phyloP scores from a whole-genome alignment of 768 basidiomycete genomes.

The Crepidotus variabilis region DNA sequence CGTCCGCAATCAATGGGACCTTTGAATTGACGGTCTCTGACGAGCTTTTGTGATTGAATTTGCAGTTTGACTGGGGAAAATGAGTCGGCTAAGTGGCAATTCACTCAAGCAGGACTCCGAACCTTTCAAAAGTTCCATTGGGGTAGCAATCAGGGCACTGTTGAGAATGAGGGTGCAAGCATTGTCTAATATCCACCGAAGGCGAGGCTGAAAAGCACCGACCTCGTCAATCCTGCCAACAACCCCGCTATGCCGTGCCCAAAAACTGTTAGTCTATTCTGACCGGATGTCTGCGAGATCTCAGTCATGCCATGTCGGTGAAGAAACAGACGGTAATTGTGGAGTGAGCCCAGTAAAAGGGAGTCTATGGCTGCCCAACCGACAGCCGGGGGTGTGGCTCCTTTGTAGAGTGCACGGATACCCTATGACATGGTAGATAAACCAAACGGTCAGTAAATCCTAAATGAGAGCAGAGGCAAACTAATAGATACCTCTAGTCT shows the following conservation, averaged over 20 bases:
- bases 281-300: conserved; percentile 35
- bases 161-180: conserved; percentile 6
- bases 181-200: conserved; percentile 5
- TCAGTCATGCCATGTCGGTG: conserved; percentile 53
- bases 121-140: conserved; percentile 78
- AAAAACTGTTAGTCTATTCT: conserved; percentile 51
- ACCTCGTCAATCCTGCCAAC: conserved; percentile 70
- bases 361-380: conserved; percentile 76
- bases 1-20: conserved; percentile 64
- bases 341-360: conserved; percentile 62
- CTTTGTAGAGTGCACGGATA: conserved; percentile 66
- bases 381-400: conserved; percentile 67
- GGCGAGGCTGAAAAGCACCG: conserved; percentile 10
- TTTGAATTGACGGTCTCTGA: conserved; percentile 53
- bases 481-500: conserved; percentile 50
- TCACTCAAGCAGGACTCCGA: conserved; percentile 31
- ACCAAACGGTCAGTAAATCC: not conserved
- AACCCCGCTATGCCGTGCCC: conserved; percentile 68
- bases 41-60: conserved; percentile 53
- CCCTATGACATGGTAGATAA: conserved; percentile 35
- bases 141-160: conserved; percentile 70
- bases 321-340: conserved; percentile 67
- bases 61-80: conserved; percentile 55
- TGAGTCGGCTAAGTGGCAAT: conserved; percentile 32
- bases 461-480: conserved; percentile 3